Base-by-base conservation (phyloP, 23 red algal species). In the Pyropia haitanensis region DNA sequence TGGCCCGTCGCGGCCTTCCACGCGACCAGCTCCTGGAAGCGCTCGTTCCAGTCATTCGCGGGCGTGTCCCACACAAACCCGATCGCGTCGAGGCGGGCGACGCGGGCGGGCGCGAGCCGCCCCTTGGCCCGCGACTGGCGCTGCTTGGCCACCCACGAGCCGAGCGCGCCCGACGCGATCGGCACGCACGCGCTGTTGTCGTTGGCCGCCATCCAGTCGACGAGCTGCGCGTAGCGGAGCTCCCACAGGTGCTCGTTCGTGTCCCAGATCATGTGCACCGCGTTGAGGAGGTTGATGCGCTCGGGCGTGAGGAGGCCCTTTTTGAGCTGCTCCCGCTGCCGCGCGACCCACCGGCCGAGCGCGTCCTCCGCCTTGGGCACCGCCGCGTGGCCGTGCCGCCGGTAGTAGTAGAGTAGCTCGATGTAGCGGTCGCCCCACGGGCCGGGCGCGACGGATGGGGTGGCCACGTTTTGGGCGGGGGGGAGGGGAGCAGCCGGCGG, bases 361-460 rank as follows among this genome's bases (percentile, higher is more conserved):
- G 80, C 68, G 14, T 71, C 80, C 29, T 86, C 68, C n/a, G 80
- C 70, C 63, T 86, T 86, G 20, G 80, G 80, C 48, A 86, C 80
- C 63, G 70, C 68, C 15, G 68, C 69, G 58, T 86, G 70, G 31
- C 80, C 80, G 2, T 76, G 56, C 13, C 32, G 17, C 12, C 60
- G 63, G 19, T 71, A 64, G 63, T 71, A 86, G 18, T 70, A n/a
- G 19, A 86, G 51, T 8, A 86, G 67, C 64, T 86, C 70, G 20
- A 75, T 53, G 56, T 76, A 86, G 18, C 80, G 60, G 34, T 63
- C 61, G 49, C 69, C 68, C 80, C 80, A 86, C 39, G 39, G 39
- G 39, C 39, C 39, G 39, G 39, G 39, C 39, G 39, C 39, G 5
- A 46, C 39, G 1, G 39, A 46, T 12, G 39, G 39, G 39, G 39